Evolutionary conservation across 345 rosid genomes (phyloP).

Genomic region (Heritiera littoralis): DNA sequence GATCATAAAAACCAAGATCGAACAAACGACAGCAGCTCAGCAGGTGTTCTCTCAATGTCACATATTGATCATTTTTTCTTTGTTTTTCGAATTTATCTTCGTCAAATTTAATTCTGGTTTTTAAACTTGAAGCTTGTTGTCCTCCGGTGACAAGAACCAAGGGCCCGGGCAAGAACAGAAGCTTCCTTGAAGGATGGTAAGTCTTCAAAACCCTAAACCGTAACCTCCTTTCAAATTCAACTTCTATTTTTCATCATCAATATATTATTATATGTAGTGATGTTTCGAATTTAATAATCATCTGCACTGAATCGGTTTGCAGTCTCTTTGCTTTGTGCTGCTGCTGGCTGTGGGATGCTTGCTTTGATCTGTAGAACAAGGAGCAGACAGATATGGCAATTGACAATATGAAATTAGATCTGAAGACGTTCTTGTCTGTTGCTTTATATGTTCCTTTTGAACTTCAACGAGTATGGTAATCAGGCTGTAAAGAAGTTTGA

Average conservation of each 20-base stretch:
- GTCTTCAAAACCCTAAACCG: background rate
- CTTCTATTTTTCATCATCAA: background rate
- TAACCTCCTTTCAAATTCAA: background rate
- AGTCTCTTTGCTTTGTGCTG: conserved; percentile 16
- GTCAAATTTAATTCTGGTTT: background rate
- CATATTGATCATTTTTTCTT: background rate
- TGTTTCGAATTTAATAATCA: background rate
- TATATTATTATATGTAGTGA: background rate
- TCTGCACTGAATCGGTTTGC: background rate
- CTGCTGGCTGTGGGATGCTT: conserved; percentile 18
- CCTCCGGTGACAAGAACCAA: background rate
- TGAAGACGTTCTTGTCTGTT: background rate
- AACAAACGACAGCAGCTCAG: background rate
- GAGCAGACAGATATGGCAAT: background rate
- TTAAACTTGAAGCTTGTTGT: background rate
- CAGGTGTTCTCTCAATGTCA: conserved; percentile 6
- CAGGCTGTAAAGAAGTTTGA: background rate
- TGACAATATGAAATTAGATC: background rate
- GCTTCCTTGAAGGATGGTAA: conserved; percentile 6
- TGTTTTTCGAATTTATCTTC: background rate
- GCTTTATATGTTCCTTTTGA: background rate
- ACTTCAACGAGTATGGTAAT: background rate
- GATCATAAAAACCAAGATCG: background rate
- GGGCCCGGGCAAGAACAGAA: background rate
- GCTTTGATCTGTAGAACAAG: conserved; percentile 21